phyloP scores from a whole-genome alignment of 805 yeast genomes.

The Sugiyamaella chiloensis region DNA sequence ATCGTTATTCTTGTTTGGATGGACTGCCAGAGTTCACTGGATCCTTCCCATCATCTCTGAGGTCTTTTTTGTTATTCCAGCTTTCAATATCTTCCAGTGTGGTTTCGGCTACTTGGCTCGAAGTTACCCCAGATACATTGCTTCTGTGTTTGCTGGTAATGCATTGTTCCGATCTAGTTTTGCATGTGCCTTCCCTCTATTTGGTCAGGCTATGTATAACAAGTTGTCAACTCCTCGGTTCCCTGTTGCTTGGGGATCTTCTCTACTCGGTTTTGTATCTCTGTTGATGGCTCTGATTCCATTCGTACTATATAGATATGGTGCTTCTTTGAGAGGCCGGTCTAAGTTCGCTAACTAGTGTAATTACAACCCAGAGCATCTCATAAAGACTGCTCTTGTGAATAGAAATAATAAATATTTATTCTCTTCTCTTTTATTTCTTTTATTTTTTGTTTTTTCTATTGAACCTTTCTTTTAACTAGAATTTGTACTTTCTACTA shows the following conservation, averaged over 20 bases:
- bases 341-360: conserved; percentile 33
- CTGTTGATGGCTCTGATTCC: conserved; percentile 48
- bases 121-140: conserved; percentile 48
- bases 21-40: conserved; percentile 54
- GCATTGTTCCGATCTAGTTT: conserved; percentile 48
- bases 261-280: conserved; percentile 46
- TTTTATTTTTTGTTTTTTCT: too few relatives aligned
- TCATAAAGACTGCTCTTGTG: too few relatives aligned
- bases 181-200: conserved; percentile 63
- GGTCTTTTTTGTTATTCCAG: conserved; percentile 38
- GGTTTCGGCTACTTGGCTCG: conserved; percentile 47
- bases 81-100: conserved; percentile 48
- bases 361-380: too few relatives aligned
- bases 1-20: conserved; percentile 49
- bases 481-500: too few relatives aligned
- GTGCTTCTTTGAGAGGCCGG: conserved; percentile 34
- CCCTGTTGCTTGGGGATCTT: conserved; percentile 60
- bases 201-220: conserved; percentile 57
- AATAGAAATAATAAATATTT: too few relatives aligned
- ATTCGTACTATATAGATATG: conserved; percentile 36
- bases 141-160: conserved; percentile 60
- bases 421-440: too few relatives aligned
- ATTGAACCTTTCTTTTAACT: too few relatives aligned
- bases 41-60: conserved; percentile 47
- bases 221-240: conserved; percentile 38